A percentile compares a stretch with the other conserved stretches of the same genome.
phyloP scores from a whole-genome alignment of 352 stramenopile species.

The Phytophthora constricta region DNA sequence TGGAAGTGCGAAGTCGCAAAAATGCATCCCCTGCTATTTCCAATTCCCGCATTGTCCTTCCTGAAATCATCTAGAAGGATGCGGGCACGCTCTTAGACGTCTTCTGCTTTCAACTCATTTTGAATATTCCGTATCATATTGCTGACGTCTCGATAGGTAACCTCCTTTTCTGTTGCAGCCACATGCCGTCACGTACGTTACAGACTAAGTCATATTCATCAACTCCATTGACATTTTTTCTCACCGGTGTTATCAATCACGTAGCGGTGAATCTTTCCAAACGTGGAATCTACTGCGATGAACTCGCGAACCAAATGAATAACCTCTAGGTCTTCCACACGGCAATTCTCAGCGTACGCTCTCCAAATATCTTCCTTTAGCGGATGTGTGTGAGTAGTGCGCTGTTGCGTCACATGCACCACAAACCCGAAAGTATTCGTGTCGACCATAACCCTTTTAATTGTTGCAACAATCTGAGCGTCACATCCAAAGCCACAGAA shows the following conservation, averaged over 20 bases:
- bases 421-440: not conserved
- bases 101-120: not conserved
- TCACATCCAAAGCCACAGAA: not conserved
- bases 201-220: not conserved
- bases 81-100: not conserved
- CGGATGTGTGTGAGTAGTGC: not conserved
- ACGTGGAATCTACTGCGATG: not conserved
- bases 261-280: not conserved
- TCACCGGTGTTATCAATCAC: not conserved
- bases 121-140: not conserved
- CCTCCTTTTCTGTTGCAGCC: not conserved
- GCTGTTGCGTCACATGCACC: not conserved
- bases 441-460: not conserved
- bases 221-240: not conserved
- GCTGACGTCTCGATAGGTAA: not conserved
- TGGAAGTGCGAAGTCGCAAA: not conserved
- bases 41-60: not conserved
- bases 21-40: not conserved
- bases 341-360: not conserved
- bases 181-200: not conserved
- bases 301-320: not conserved
- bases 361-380: not conserved
- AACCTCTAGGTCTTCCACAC: not conserved
- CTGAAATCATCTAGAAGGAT: not conserved
- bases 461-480: not conserved